Percentiles rank a stretch among this genome's conserved stretches.
These are phyloP conservation scores for Laguncularia racemosa DNA, from an alignment of 345 rosid species.

Conservation along the genomic window DNA sequence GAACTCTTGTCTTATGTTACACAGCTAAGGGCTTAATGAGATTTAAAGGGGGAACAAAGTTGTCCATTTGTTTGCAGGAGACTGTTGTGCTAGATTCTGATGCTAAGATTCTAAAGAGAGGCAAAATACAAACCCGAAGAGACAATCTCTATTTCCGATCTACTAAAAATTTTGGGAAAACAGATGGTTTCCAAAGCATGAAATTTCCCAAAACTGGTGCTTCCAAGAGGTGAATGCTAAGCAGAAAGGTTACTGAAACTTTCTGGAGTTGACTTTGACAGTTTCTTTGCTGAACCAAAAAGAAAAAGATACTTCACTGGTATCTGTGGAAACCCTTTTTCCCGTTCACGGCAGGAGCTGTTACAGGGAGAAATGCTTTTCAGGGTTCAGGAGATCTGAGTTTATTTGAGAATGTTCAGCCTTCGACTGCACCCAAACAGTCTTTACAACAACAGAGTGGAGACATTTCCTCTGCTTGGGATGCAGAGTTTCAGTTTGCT, in stretches of 20 bases:
- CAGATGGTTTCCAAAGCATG: constrained; percentile 40
- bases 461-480: constrained; percentile 7
- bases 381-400: constrained; percentile 20
- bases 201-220: constrained; percentile 20
- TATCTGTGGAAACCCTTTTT: constrained; percentile 21
- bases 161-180: constrained; percentile 70
- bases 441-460: constrained; percentile 12
- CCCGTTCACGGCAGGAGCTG: constrained; percentile 12
- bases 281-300: constrained; percentile 33
- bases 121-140: constrained; percentile 18
- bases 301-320: constrained; percentile 11
- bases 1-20: background rate
- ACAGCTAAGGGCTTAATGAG: background rate
- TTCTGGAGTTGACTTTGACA: constrained; percentile 45
- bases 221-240: constrained; percentile 10
- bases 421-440: constrained; percentile 17
- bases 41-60: constrained; percentile 7
- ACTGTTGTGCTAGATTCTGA: constrained; percentile 35
- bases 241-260: constrained; percentile 26
- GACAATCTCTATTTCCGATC: constrained; percentile 39
- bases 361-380: constrained; percentile 19
- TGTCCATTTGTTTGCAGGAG: constrained; percentile 58
- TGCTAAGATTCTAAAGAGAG: constrained; percentile 30
- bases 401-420: constrained; percentile 37
- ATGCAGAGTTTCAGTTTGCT: constrained; percentile 14